Evolutionary conservation across 345 rosid species (phyloP), one percentile per base, ranked within the genome.

Genomic region (Salix suchowensis): DNA sequence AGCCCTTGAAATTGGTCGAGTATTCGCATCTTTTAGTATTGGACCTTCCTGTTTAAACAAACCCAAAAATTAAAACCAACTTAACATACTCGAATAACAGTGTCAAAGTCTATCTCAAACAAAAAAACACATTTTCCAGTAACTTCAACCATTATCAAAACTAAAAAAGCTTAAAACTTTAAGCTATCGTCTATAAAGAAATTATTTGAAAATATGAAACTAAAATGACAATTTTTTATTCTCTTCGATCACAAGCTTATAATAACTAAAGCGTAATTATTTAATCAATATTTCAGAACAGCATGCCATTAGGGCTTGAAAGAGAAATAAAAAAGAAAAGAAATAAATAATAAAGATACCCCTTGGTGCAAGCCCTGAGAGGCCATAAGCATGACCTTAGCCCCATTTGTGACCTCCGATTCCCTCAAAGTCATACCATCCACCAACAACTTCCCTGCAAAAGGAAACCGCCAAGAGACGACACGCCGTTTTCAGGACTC

Each of bases 311-410:
- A 14, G 1, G 52, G 52, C 16, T 46, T 30, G 39, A 65, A 64
- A 26, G 37, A 18, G 28, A 10, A 61, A 52, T 40, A 37, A 66
- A 37, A 73, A 26, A 11, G 71, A 62, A 32, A 32, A 64, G 16
- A 67, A 48, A 64, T 1, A 26, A 6, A 68, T 12, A 26, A 72
- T 15, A 67, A 66, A 37, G 73, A 23, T 79, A 94, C 97, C 97
- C 98, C 98, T 88, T 92, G 97, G 77, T 95, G 98, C 23, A 95
- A 77, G 62, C 98, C 98, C 81, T 91, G 94, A 34, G 97, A 89
- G 54, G 94, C 97, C 86, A 92, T 79, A 67, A 95, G 95, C 98
- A 95, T 95, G 75, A 95, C 50, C 81, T 88, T 92, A 0, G 95
- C 95, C 68, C 98, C 98, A 87, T 73, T 86, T 0, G 64, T 77